Conservation (phyloP, 2,329 filamentous ascomycete species). For the Fusarium drepaniforme region DNA sequence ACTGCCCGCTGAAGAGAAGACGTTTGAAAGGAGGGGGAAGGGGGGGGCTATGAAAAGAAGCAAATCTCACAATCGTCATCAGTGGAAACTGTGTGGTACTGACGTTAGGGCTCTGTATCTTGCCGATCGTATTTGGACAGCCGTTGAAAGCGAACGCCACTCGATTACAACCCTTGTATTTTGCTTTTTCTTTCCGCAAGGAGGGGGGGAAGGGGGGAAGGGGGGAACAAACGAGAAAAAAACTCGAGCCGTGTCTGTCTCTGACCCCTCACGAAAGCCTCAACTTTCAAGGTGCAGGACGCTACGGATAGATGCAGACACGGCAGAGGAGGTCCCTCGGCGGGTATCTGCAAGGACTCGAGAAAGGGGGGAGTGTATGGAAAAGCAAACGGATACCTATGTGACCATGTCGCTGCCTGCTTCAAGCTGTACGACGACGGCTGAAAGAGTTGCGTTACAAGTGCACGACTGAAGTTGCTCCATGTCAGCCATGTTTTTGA, state of each 20-base stretch:
- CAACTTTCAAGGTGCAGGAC: slow-evolving; percentile 9
- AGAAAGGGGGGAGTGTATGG: neutral
- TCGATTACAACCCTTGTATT: neutral
- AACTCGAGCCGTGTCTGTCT: neutral
- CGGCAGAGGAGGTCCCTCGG: neutral
- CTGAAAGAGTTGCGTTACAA: neutral
- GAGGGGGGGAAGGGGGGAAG: neutral
- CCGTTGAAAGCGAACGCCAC: neutral
- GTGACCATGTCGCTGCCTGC: neutral
- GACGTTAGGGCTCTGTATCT: neutral
- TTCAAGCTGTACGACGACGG: neutral
- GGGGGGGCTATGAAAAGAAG: neutral
- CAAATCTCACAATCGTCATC: neutral
- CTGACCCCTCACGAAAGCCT: neutral
- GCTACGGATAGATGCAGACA: slow-evolving; percentile 20
- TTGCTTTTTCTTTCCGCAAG: neutral
- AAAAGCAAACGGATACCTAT: neutral
- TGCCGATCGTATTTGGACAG: neutral
- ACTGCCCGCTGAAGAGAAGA: neutral
- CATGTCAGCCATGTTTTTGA: neutral
- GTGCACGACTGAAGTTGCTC: neutral
- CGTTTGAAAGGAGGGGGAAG: neutral
- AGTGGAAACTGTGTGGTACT: neutral
- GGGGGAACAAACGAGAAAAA: neutral
- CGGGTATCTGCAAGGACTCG: neutral